These are phyloP conservation scores for Oryza australiensis DNA, from an alignment of 176 grass and related monocot species.

Conservation along the genomic window DNA sequence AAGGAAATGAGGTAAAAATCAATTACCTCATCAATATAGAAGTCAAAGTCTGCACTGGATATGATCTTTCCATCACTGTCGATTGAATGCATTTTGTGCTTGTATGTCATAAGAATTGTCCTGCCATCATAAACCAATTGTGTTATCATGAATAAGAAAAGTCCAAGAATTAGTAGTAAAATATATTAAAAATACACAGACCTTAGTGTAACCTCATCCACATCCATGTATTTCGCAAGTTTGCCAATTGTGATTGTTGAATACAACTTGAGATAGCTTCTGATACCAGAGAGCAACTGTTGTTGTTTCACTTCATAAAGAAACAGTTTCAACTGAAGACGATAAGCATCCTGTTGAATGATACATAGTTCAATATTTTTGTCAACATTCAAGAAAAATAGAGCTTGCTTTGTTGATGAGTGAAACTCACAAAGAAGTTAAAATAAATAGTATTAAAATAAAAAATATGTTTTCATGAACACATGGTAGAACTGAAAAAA, in stretches of 20 bases:
- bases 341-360: slow-evolving; percentile 79
- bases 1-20: background rate
- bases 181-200: slow-evolving; percentile 38
- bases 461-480: background rate
- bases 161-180: background rate
- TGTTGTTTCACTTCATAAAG: slow-evolving; percentile 99
- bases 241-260: slow-evolving; percentile 85
- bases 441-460: background rate
- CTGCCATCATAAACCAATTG: slow-evolving; percentile 39
- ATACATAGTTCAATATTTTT: background rate
- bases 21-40: slow-evolving; percentile 81
- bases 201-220: slow-evolving; percentile 90
- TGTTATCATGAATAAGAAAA: background rate
- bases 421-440: background rate
- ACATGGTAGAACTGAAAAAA: background rate
- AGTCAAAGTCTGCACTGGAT: slow-evolving; percentile 88
- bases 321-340: slow-evolving; percentile 95
- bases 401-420: background rate
- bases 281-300: slow-evolving; percentile 77
- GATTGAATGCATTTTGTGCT: slow-evolving; percentile 97
- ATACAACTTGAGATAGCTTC: slow-evolving; percentile 88
- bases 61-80: slow-evolving; percentile 83
- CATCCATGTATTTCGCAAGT: slow-evolving; percentile 93
- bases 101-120: slow-evolving; percentile 96
- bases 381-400: background rate